phyloP scores from a whole-genome alignment of 2,329 filamentous ascomycete species.

The Fusarium newnesense region DNA sequence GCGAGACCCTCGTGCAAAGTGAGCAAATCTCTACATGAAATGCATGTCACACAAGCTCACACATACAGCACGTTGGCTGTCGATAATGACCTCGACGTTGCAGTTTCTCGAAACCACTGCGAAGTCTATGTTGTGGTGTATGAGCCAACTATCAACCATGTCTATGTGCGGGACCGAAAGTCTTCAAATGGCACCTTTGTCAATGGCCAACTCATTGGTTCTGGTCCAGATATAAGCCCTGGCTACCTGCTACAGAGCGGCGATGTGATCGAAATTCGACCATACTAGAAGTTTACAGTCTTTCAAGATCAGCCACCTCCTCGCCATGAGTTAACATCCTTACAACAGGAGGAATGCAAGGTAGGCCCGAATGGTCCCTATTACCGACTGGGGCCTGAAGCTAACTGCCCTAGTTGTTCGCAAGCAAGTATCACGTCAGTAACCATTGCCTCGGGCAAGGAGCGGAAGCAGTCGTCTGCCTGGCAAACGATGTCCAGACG shows the following conservation, averaged over 20 bases:
- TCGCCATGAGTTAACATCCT: slow-evolving; percentile 39
- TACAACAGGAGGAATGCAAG: slow-evolving; percentile 49
- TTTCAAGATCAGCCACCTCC: slow-evolving; percentile 43
- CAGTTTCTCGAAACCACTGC: slow-evolving; percentile 64
- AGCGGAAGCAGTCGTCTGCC: slow-evolving; percentile 51
- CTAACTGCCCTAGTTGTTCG: slow-evolving; percentile 45
- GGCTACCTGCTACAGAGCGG: slow-evolving; percentile 61
- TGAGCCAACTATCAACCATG: slow-evolving; percentile 54
- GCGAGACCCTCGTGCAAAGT: slow-evolving; percentile 51
- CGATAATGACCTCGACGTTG: slow-evolving; percentile 47
- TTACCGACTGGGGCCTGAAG: background rate
- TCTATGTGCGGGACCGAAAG: slow-evolving; percentile 67
- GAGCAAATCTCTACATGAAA: background rate
- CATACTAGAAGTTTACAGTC: slow-evolving; percentile 52
- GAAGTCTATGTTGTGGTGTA: slow-evolving; percentile 66
- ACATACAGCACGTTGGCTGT: slow-evolving; percentile 53
- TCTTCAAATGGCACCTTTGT: slow-evolving; percentile 66
- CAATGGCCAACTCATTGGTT: slow-evolving; percentile 58
- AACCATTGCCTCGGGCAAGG: slow-evolving; percentile 52
- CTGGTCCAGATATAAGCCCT: slow-evolving; percentile 48
- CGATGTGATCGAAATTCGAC: slow-evolving; percentile 58
- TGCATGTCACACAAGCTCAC: background rate
- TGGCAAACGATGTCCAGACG: slow-evolving; percentile 58
- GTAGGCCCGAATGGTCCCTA: slow-evolving; percentile 28
- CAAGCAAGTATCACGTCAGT: slow-evolving; percentile 48